Evolutionary conservation across 495 filamentous ascomycete genomes (phyloP).

Genomic region (Podospora sp.): DNA sequence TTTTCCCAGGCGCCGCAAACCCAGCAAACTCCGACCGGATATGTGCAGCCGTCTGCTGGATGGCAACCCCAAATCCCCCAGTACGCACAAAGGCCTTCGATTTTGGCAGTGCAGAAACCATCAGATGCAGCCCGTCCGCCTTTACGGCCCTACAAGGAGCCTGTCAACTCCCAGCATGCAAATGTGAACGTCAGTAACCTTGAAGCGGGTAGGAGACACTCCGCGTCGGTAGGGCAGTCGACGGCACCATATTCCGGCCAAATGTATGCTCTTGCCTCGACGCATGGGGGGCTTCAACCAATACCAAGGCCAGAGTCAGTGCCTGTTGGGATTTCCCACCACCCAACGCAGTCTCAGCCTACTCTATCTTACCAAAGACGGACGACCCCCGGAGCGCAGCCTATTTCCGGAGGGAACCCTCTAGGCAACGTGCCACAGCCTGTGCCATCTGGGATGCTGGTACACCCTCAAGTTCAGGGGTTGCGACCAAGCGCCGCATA

Average conservation of each 20-base stretch:
- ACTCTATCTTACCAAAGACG: background rate
- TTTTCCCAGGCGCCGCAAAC: background rate
- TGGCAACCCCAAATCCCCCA: background rate
- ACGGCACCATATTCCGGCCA: background rate
- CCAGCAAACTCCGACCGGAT: background rate
- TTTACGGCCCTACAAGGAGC: background rate
- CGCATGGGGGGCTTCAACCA: background rate
- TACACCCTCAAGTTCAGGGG: conserved; percentile 6
- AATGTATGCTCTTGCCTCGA: background rate
- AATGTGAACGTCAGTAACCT: background rate
- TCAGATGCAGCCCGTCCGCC: background rate
- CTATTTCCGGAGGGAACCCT: background rate
- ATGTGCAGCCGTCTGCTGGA: background rate
- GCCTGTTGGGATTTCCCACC: background rate
- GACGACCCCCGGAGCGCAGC: background rate
- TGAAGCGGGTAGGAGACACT: background rate
- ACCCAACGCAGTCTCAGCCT: background rate
- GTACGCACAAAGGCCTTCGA: background rate
- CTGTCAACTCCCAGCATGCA: background rate
- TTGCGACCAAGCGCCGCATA: background rate
- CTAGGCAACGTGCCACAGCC: background rate
- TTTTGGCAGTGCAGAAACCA: background rate
- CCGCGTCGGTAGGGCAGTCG: background rate
- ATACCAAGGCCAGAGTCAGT: background rate
- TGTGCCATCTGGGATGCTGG: conserved; percentile 14